Base-by-base conservation (phyloP, 2,329 filamentous ascomycete genomes). In the Cyphellophora attinorum region DNA sequence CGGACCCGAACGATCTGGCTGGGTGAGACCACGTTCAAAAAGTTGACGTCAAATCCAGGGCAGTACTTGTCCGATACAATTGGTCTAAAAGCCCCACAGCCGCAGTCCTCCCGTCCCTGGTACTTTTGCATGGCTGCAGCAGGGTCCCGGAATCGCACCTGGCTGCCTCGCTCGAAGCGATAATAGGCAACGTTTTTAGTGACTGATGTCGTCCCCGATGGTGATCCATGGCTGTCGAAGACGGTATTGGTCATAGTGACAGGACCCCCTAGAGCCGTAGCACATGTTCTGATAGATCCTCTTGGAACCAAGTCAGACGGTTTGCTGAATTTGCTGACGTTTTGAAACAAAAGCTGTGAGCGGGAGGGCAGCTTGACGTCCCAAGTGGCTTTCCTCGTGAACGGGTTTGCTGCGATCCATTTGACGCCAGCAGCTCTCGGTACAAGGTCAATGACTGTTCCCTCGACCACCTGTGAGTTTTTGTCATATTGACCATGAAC, bases 41-140 rank as follows among this genome's bases (percentile, higher is more conserved):
- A 61, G 40, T 78, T 77, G 42, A 76, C 52, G 44, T 79, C 73
- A 48, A 70, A 74, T 2, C 72, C 72, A 27, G 21, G 21, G n/a
- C 68, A 55, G 6, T 63, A 66, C 14, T 67, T 58, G 3, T 61
- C 60, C 6, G 62, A 53, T 15, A 67, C 56, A 17, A 73, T 61
- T 13, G 57, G 57, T 11, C 55, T 53, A 27, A 72, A 52, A 25
- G 55, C 59, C 13, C 62, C 62, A 31, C 64, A 56, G 1, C 52
- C 46, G n/a, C 47, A 46, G 28, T 53, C 52, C 34, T 55, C 50
- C 8, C 13, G 32, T 30, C 55, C 56, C 34, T 64, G 57, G 45
- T 76, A 76, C 44, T 74, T 76, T 23, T 60, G 51, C 15, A 62
- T 60, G 5, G 72, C 72, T 25, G 49, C 60, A 2, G 60, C 51